Conservation (phyloP, 2,329 filamentous ascomycete genomes). For the Lasiodiplodia gonubiensis region DNA sequence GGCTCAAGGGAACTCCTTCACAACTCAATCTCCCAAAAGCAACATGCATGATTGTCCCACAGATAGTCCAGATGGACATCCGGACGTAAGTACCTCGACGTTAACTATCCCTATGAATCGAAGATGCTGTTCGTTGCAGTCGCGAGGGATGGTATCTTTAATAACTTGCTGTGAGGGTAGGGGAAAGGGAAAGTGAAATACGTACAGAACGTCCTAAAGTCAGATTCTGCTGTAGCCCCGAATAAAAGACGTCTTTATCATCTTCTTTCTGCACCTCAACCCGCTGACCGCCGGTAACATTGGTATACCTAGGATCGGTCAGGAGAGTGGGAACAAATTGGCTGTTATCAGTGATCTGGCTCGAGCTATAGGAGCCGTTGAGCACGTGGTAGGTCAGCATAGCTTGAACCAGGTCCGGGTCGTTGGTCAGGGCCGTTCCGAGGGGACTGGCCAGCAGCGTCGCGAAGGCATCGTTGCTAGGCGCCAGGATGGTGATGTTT, state of each 20-base stretch:
- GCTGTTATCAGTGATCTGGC: conserved; percentile 43
- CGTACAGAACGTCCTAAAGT: conserved; percentile 58
- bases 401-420: conserved; percentile 48
- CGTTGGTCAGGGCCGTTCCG: conserved; percentile 37
- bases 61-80: too few relatives aligned
- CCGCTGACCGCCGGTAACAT: conserved; percentile 65
- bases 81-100: too few relatives aligned
- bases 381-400: conserved; percentile 64
- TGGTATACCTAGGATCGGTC: conserved; percentile 58
- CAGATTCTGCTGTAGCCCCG: conserved; percentile 57
- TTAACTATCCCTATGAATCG: too few relatives aligned
- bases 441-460: conserved; percentile 46
- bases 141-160: background rate
- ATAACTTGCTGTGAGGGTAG: background rate
- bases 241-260: conserved; percentile 57
- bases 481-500: conserved; percentile 66
- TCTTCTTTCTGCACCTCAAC: conserved; percentile 54
- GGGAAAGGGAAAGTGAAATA: background rate
- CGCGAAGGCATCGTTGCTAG: conserved; percentile 58
- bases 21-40: too few relatives aligned
- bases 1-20: too few relatives aligned
- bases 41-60: too few relatives aligned
- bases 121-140: background rate
- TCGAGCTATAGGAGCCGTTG: conserved; percentile 55
- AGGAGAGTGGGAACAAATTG: conserved; percentile 59